Percentiles rank a stretch among this genome's conserved stretches.
These are phyloP conservation scores for Aspergillus kassunensis DNA, from an alignment of 495 filamentous ascomycete species.

Conservation along the genomic window DNA sequence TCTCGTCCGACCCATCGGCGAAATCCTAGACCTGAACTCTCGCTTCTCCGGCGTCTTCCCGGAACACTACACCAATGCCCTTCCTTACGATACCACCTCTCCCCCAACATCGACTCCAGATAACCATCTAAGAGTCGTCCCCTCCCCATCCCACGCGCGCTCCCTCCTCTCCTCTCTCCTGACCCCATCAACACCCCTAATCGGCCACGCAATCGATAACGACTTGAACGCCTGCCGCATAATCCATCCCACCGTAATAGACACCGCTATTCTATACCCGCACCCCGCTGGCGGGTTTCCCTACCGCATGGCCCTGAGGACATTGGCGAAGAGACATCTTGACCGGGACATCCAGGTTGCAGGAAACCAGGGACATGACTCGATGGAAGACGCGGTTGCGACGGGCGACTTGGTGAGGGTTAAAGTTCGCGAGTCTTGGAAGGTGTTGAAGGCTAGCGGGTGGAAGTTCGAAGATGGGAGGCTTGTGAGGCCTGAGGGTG, in stretches of 20 bases:
- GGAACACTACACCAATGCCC: slow-evolving; percentile 66
- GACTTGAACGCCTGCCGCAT: slow-evolving; percentile 81
- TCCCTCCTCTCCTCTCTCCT: slow-evolving; percentile 67
- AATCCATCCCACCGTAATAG: slow-evolving; percentile 78
- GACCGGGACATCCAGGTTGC: slow-evolving; percentile 74
- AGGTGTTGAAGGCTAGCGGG: slow-evolving; percentile 54
- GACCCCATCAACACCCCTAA: slow-evolving; percentile 69
- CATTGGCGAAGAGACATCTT: slow-evolving; percentile 60
- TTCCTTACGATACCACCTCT: slow-evolving; percentile 45
- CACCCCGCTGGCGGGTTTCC: slow-evolving; percentile 67
- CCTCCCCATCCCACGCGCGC: slow-evolving; percentile 68
- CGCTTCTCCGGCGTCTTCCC: slow-evolving; percentile 80
- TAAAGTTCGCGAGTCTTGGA: slow-evolving; percentile 63
- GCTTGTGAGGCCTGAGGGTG: slow-evolving; percentile 44
- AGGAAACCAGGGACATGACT: slow-evolving; percentile 73
- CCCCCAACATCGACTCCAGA: slow-evolving; percentile 12
- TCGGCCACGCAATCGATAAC: slow-evolving; percentile 94
- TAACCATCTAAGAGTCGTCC: slow-evolving; percentile 57
- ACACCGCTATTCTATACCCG: slow-evolving; percentile 82
- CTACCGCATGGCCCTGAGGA: slow-evolving; percentile 67
- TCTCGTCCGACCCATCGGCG: slow-evolving; percentile 77
- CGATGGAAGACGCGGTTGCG: slow-evolving; percentile 79
- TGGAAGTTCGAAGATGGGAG: slow-evolving; percentile 56
- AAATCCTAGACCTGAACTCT: slow-evolving; percentile 85
- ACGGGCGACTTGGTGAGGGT: slow-evolving; percentile 79